Percentiles rank a stretch among this genome's conserved stretches.
Evolutionary conservation across 768 basidiomycete species (phyloP).

Genomic region (Boletus coccyginus): DNA sequence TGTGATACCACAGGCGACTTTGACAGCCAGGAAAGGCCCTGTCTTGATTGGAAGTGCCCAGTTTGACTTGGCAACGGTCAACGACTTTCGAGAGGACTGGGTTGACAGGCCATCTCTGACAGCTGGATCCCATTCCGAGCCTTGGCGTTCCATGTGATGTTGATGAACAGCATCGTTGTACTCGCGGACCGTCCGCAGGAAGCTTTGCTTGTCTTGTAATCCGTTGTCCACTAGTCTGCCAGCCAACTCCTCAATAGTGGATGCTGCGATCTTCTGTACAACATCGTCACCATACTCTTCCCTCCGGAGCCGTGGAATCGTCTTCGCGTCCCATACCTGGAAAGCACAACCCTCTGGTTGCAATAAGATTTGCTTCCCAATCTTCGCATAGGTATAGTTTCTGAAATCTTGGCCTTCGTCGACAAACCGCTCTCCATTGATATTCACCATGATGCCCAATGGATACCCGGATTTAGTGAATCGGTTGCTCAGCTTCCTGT

Average conservation of each 20-base stretch:
- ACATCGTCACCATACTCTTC: slow-evolving; percentile 68
- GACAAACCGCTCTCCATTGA: slow-evolving; percentile 56
- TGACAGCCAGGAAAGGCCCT: slow-evolving; percentile 61
- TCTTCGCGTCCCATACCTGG: slow-evolving; percentile 60
- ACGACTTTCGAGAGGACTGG: slow-evolving; percentile 33
- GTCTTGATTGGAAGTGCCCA: slow-evolving; percentile 60
- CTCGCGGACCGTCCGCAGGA: slow-evolving; percentile 44
- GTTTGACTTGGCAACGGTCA: slow-evolving; percentile 58
- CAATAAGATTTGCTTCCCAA: slow-evolving; percentile 54
- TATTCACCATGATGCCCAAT: slow-evolving; percentile 66
- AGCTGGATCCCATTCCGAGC: slow-evolving; percentile 54
- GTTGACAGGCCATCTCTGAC: slow-evolving; percentile 63
- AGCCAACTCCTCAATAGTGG: slow-evolving; percentile 49
- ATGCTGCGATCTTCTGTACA: slow-evolving; percentile 52
- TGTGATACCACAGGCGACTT: slow-evolving; percentile 66
- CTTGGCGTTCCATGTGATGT: slow-evolving; percentile 35
- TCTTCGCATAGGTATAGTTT: slow-evolving; percentile 72
- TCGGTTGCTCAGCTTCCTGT: slow-evolving; percentile 61
- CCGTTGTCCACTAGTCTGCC: slow-evolving; percentile 45
- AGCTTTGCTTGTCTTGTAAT: slow-evolving; percentile 38
- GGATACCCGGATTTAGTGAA: slow-evolving; percentile 76
- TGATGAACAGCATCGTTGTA: slow-evolving; percentile 51
- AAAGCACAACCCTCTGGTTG: slow-evolving; percentile 62
- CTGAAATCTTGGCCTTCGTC: slow-evolving; percentile 73
- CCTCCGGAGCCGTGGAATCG: slow-evolving; percentile 42